phyloP scores from a whole-genome alignment of 2,329 filamentous ascomycete species.

The Ophiosphaerella herpotricha region DNA sequence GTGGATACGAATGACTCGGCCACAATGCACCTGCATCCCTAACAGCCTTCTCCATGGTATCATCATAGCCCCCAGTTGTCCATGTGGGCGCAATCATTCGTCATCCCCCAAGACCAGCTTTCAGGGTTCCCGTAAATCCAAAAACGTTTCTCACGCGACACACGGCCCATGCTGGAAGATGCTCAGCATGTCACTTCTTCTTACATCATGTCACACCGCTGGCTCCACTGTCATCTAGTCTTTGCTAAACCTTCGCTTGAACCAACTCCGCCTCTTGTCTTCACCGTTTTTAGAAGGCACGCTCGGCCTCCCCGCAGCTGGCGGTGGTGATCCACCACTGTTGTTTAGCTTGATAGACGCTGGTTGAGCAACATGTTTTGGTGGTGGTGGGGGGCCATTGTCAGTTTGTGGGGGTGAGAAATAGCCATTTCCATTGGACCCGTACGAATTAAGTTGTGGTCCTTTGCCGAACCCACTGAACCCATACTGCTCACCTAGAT shows the following conservation, averaged over 20 bases:
- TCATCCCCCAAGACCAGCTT: slow-evolving; percentile 4
- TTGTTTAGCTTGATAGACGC: slow-evolving; percentile 32
- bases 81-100: slow-evolving; percentile 4
- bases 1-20: slow-evolving; percentile 10
- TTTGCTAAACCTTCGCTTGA: slow-evolving; percentile 80
- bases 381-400: slow-evolving; percentile 22
- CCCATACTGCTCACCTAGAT: slow-evolving; percentile 59
- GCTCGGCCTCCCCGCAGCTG: slow-evolving; percentile 16
- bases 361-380: slow-evolving; percentile 24
- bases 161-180: background rate
- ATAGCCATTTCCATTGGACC: slow-evolving; percentile 20
- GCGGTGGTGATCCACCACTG: slow-evolving; percentile 14
- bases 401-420: slow-evolving; percentile 22
- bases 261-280: slow-evolving; percentile 85
- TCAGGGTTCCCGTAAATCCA: slow-evolving; percentile 1
- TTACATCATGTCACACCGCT: background rate
- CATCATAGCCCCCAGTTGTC: slow-evolving; percentile 11
- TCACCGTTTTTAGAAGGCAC: slow-evolving; percentile 31
- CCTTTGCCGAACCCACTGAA: slow-evolving; percentile 58
- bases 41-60: slow-evolving; percentile 9
- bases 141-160: too few relatives aligned
- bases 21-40: slow-evolving; percentile 2
- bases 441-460: slow-evolving; percentile 50
- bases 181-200: background rate
- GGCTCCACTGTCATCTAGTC: slow-evolving; percentile 37